These are phyloP conservation scores for Aspergillus avenaceus DNA, from an alignment of 495 filamentous ascomycete genomes.

Conservation along the genomic window DNA sequence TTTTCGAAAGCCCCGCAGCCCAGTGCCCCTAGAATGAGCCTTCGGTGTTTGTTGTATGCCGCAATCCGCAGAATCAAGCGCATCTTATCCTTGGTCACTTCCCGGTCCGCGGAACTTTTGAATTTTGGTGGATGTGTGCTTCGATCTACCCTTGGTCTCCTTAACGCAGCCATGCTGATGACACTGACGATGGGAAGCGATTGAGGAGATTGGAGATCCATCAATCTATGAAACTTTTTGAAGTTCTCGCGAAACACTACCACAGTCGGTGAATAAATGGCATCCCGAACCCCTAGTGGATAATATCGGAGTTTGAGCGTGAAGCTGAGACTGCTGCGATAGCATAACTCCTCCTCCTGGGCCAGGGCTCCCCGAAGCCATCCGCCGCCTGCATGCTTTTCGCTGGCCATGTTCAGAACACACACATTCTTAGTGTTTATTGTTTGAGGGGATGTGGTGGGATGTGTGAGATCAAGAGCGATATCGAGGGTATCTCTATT, in stretches of 20 bases:
- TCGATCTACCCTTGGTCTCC: conserved; percentile 37
- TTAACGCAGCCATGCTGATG: conserved; percentile 54
- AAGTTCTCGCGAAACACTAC: conserved; percentile 48
- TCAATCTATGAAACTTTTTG: conserved; percentile 33
- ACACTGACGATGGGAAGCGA: conserved; percentile 51
- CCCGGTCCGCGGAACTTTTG: conserved; percentile 33
- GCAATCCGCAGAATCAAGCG: conserved; percentile 52
- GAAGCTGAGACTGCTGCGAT: conserved; percentile 52
- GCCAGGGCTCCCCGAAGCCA: conserved; percentile 51
- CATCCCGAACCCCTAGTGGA: conserved; percentile 46
- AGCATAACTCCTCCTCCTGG: conserved; percentile 66
- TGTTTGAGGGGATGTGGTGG: not conserved
- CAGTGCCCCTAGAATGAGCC: conserved; percentile 60
- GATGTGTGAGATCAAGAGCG: conserved; percentile 35
- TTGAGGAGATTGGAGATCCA: conserved; percentile 27
- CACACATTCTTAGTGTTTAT: conserved; percentile 35
- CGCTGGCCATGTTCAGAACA: conserved; percentile 60
- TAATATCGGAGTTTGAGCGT: conserved; percentile 54
- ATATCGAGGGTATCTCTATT: conserved; percentile 49
- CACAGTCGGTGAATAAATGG: conserved; percentile 57
- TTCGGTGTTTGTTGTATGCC: conserved; percentile 44
- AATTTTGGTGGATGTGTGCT: conserved; percentile 22
- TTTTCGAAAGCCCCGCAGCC: conserved; percentile 64
- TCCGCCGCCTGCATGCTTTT: conserved; percentile 48
- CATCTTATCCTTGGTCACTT: conserved; percentile 56